Conservation (phyloP, 2,329 filamentous ascomycete genomes). For the Pseudogymnoascus sp. region DNA sequence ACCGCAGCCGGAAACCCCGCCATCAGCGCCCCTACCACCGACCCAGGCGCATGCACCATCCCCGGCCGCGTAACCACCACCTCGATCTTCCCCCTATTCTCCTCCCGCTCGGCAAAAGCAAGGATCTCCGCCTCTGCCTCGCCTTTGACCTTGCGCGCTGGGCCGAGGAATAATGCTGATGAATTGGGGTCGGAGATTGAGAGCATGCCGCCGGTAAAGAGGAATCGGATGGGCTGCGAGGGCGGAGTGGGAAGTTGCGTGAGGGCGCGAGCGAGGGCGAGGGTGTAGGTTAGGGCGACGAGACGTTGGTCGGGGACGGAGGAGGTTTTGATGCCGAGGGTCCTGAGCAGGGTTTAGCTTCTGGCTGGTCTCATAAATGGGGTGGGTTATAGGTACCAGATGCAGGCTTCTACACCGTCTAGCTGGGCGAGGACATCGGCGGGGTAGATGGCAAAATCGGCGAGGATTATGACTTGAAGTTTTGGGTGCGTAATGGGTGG, state of each 20-base stretch:
- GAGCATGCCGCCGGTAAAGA: not conserved
- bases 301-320: not conserved
- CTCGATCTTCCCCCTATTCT: not conserved
- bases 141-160: not conserved
- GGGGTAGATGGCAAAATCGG: slow-evolving; percentile 48
- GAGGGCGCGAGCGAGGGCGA: not conserved
- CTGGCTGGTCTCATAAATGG: not conserved
- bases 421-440: slow-evolving; percentile 35
- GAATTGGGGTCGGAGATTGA: not conserved
- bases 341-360: not conserved
- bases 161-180: not conserved
- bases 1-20: not conserved
- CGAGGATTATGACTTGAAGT: slow-evolving; percentile 41
- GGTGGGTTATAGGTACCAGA: slow-evolving; percentile 32
- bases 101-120: not conserved
- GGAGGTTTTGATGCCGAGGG: slow-evolving; percentile 8
- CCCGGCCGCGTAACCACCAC: not conserved
- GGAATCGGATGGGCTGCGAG: not conserved
- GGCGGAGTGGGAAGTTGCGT: not conserved
- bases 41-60: not conserved
- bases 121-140: not conserved
- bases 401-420: slow-evolving; percentile 37
- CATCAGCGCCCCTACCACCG: not conserved
- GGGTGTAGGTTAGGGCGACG: not conserved
- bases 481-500: slow-evolving; percentile 40